A percentile compares a stretch with the other conserved stretches of the same genome.
These are phyloP conservation scores for Aspergillus affinis DNA, from an alignment of 495 filamentous ascomycete genomes.

Conservation along the genomic window DNA sequence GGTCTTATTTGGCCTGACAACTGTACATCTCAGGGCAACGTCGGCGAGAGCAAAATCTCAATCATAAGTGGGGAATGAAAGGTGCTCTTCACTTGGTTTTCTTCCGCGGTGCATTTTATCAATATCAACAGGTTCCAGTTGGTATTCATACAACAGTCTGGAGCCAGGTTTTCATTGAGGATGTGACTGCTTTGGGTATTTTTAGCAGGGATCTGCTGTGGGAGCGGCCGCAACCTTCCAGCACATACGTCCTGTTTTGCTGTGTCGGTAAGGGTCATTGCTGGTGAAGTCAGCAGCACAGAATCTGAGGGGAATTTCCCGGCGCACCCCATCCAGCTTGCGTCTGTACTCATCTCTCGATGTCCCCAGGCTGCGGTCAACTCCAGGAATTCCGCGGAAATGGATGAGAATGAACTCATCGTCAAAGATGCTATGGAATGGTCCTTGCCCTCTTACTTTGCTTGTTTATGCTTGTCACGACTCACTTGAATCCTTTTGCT, in stretches of 20 bases:
- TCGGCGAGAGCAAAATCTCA: constrained; percentile 17
- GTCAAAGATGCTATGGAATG: constrained; percentile 13
- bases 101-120: constrained; percentile 16
- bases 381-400: constrained; percentile 10
- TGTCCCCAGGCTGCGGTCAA: constrained; percentile 14
- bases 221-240: not conserved
- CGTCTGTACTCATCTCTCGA: constrained; percentile 11
- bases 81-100: constrained; percentile 8
- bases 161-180: not conserved
- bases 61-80: constrained; percentile 15
- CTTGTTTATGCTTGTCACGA: constrained; percentile 10
- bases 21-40: constrained; percentile 16
- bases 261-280: constrained; percentile 11
- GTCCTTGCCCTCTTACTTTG: constrained; percentile 4
- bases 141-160: constrained; percentile 9
- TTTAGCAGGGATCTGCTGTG: constrained; percentile 1
- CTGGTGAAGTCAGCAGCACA: constrained; percentile 7
- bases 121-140: constrained; percentile 16
- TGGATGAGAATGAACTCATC: constrained; percentile 17
- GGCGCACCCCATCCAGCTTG: constrained; percentile 14
- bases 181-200: constrained; percentile 9
- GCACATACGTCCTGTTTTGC: constrained; percentile 8
- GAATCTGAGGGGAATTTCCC: constrained; percentile 11
- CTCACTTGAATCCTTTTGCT: constrained; percentile 4
- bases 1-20: constrained; percentile 13